Evolutionary conservation across 257 asterid species (phyloP).

Genomic region (Fraxinus quadrangulata): DNA sequence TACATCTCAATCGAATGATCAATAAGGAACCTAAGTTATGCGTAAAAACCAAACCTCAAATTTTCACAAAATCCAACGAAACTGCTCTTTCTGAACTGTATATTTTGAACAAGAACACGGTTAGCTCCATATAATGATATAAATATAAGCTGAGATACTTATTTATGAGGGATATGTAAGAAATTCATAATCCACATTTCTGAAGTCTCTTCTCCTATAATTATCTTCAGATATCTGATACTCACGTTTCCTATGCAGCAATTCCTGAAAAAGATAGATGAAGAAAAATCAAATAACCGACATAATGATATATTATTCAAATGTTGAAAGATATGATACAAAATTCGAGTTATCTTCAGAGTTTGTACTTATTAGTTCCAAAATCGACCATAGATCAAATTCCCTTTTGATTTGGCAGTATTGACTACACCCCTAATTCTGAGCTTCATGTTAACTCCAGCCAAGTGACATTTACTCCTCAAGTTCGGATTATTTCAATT

Average conservation of each 20-base stretch:
- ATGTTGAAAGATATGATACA: not conserved
- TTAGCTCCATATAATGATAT: not conserved
- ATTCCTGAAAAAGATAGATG: not conserved
- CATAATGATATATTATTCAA: not conserved
- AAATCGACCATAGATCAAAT: not conserved
- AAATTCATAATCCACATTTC: conserved; percentile 1
- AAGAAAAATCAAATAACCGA: not conserved
- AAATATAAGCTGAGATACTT: not conserved
- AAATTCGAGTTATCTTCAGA: not conserved
- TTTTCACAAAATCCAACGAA: not conserved
- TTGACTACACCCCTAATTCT: not conserved
- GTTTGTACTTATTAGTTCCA: not conserved
- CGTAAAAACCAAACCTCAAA: not conserved
- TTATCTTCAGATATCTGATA: not conserved
- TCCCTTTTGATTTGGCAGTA: not conserved
- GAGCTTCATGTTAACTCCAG: not conserved
- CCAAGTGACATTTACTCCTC: not conserved
- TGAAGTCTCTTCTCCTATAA: not conserved
- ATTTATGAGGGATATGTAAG: not conserved
- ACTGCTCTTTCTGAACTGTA: not conserved
- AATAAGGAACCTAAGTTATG: not conserved
- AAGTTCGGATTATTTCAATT: not conserved
- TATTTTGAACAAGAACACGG: not conserved
- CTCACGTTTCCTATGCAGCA: conserved; percentile 2
- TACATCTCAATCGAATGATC: conserved; percentile 52